Evolutionary conservation across 306 rosid genomes (phyloP).

Genomic region (Vigna reflexopilosa): DNA sequence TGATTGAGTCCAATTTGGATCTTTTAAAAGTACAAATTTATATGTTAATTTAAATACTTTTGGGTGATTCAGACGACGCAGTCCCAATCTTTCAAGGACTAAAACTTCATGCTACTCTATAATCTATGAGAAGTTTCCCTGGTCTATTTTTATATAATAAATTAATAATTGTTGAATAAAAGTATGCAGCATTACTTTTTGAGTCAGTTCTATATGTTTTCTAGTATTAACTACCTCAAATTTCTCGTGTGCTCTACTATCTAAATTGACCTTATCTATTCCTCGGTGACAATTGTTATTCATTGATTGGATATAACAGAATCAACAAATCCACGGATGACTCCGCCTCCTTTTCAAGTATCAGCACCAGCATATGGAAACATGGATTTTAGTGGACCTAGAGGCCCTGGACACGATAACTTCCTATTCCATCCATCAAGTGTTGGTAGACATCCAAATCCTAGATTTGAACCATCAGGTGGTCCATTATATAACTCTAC

Average conservation of each 20-base stretch:
- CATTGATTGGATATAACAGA: conserved; percentile 54
- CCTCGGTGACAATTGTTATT: conserved; percentile 35
- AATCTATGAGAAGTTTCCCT: conserved; percentile 1
- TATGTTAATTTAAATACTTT: conserved; percentile 6
- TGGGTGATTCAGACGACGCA: neutral
- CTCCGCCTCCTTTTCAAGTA: conserved; percentile 51
- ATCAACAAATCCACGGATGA: conserved; percentile 55
- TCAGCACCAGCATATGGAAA: conserved; percentile 53
- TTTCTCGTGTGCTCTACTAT: conserved; percentile 15
- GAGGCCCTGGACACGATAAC: conserved; percentile 48
- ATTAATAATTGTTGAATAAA: conserved; percentile 15
- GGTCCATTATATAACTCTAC: conserved; percentile 42
- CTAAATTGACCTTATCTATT: conserved; percentile 27
- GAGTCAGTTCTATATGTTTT: neutral
- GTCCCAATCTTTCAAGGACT: conserved; percentile 26
- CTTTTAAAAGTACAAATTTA: too few relatives aligned
- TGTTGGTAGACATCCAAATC: conserved; percentile 47
- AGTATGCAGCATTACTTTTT: conserved; percentile 18
- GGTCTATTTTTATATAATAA: conserved; percentile 2
- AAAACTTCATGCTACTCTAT: neutral
- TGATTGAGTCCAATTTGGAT: conserved; percentile 11
- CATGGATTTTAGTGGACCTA: conserved; percentile 60
- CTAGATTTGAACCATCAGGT: conserved; percentile 55
- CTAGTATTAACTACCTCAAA: conserved; percentile 17
- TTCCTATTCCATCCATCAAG: conserved; percentile 48